Evolutionary conservation across 805 yeast species (phyloP).

Genomic region (Metschnikowia rubicola): DNA sequence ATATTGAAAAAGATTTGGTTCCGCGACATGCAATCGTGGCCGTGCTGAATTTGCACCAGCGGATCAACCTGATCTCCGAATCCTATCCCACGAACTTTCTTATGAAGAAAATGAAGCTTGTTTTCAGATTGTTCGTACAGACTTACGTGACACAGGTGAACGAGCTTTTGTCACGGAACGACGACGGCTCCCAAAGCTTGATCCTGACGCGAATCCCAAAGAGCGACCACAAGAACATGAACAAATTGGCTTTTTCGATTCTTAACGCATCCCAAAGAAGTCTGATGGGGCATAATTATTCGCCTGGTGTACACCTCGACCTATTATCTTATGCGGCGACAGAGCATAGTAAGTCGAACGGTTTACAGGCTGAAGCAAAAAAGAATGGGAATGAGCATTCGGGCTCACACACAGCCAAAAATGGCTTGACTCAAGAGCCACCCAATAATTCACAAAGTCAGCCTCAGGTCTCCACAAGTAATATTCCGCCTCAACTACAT

Average conservation of each 20-base stretch:
- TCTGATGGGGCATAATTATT: neutral
- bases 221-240: slow-evolving; percentile 22
- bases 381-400: neutral
- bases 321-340: slow-evolving; percentile 19
- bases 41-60: slow-evolving; percentile 27
- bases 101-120: slow-evolving; percentile 51
- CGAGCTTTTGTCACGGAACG: slow-evolving; percentile 25
- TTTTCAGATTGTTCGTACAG: slow-evolving; percentile 56
- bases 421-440: too few species aligned
- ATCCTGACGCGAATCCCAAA: slow-evolving; percentile 7
- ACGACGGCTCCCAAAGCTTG: slow-evolving; percentile 17
- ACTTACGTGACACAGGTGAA: slow-evolving; percentile 57
- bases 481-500: too few species aligned
- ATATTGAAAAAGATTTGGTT: slow-evolving; percentile 41
- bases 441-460: too few species aligned
- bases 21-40: slow-evolving; percentile 43
- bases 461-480: too few species aligned
- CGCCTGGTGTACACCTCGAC: slow-evolving; percentile 15
- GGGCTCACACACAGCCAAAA: too few species aligned
- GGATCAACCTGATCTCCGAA: slow-evolving; percentile 28
- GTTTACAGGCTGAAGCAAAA: neutral
- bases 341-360: slow-evolving; percentile 12
- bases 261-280: slow-evolving; percentile 1
- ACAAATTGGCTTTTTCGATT: slow-evolving; percentile 12
- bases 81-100: slow-evolving; percentile 42